Conservation (phyloP, 768 basidiomycete species). For the Cystofilobasidium bisporidii region DNA sequence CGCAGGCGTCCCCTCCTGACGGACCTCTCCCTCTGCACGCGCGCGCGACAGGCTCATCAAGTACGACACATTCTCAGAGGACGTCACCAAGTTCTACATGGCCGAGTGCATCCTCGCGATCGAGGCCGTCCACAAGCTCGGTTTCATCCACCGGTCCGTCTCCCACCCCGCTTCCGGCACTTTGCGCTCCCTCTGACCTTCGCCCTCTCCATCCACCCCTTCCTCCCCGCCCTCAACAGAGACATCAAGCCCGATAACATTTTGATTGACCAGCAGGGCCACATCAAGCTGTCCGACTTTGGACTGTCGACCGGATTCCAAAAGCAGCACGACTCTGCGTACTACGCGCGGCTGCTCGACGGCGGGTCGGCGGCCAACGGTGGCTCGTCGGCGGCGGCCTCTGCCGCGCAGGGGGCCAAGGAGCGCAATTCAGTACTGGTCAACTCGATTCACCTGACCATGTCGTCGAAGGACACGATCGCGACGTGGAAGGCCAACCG, state of each 20-base stretch:
- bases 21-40: too few species aligned
- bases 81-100: conserved; percentile 95
- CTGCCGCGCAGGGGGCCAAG: conserved; percentile 26
- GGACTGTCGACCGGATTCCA: conserved; percentile 99
- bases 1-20: too few species aligned
- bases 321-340: conserved; percentile 90
- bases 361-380: conserved; percentile 38
- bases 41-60: conserved; percentile 59
- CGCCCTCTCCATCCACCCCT: conserved; percentile 10
- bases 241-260: conserved; percentile 99
- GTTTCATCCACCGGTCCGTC: conserved; percentile 88
- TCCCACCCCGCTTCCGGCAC: conserved; percentile 9
- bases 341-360: conserved; percentile 84
- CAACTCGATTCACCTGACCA: conserved; percentile 91
- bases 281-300: conserved; percentile 96
- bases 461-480: conserved; percentile 84
- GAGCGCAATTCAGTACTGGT: conserved; percentile 92
- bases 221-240: conserved; percentile 43
- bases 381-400: conserved; percentile 40
- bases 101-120: conserved; percentile 98
- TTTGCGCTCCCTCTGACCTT: conserved; percentile 56
- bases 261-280: conserved; percentile 91
- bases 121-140: conserved; percentile 91
- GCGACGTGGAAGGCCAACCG: conserved; percentile 99
- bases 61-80: conserved; percentile 97